Base-by-base conservation (phyloP, 2,329 filamentous ascomycete genomes). In the Purpureocillium lavendulum region DNA sequence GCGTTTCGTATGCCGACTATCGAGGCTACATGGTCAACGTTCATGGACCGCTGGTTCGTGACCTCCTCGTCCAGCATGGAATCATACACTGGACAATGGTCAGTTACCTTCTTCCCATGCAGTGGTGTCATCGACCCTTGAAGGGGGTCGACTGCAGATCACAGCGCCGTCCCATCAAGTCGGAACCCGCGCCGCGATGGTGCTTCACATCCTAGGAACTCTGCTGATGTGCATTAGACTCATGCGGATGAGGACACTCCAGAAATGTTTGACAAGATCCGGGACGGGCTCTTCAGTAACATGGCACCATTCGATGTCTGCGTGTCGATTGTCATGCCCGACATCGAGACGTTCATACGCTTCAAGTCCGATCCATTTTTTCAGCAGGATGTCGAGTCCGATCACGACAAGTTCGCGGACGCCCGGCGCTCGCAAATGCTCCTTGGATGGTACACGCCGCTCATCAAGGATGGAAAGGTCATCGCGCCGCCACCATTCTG, bases 1-100 rank as follows among this genome's bases (percentile, higher is more conserved):
- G 15, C 13, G 35, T 40, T 14, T 30, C 33, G 11, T 26, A 12
- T 4, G 38, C 34, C 3, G 38, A 40, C 3, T 40, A 40, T 28
- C 24, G 31, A 4, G 29, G 35, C 7, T 40, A 40, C 38, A 40
- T 40, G 38, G 32, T 40, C 32, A 35, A 40, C 29, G 38, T 35
- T 7, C 38, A 40, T 26, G 24, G 21, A 12, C 38, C 33, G 7
- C 32, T 40, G 2, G 38, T 40, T 4, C 21, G 21, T 15, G 32
- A 14, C 9, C 26, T 40, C 17, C 30, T 40, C 32, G n/a, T 26
- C 18, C 33, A 39, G 24, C 33, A 39, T 15, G 36, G 36, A 2
- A 33, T 39, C 21, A n/a, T 39, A 7, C 30, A 39, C 11, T 39
- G 17, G 15, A 26, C 11, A 11, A 39, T 39, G 36, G 36, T 39